Evolutionary conservation across 345 rosid genomes (phyloP), one percentile per base, ranked within the genome.

Genomic region (Passiflora organensis): DNA sequence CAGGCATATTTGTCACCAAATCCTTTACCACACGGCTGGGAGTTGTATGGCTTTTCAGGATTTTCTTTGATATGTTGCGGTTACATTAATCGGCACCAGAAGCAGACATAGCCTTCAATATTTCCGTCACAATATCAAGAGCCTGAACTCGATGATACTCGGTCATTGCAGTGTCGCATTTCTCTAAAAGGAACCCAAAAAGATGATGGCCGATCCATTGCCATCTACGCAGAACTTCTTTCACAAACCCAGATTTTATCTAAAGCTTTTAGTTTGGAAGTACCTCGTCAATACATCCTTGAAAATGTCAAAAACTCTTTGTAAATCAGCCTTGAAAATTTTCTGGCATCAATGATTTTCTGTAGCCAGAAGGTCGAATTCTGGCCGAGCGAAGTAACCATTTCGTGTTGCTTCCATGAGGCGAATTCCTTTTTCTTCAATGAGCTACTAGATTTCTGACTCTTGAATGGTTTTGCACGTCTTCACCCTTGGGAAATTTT

Each of bases 81-180:
- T 53, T 67, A 22, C 44, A 59, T 55, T 78, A 79, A 47, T 67
- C 70, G 1, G 66, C 17, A 45, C 53, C 69, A 51, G 74, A 49
- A 37, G 80, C 74, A 72, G 74, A 71, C 70, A 70, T 36, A 22
- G 62, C 76, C 64, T 76, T 85, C 59, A 89, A 55, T 41, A 85
- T 79, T 61, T 86, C 97, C 38, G 74, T 62, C 55, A 89, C 81
- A 68, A 86, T 41, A 55, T 85, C 96, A 49, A 89, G 95, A 34
- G 89, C 76, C 64, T 89, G 91, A 37, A 85, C 80, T 52, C 80
- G 78, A n/a, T 96, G 87, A 48, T 76, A 93, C 34, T 81, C 96
- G 12, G 79, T 78, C 61, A 77, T 86, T 24, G 88, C 72, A 53
- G 48, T 47, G 52, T 69, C 73, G 51, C 86, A 80, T 32, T 80